Conservation (phyloP, 2,329 filamentous ascomycete species). For the Aspergillus sp. region DNA sequence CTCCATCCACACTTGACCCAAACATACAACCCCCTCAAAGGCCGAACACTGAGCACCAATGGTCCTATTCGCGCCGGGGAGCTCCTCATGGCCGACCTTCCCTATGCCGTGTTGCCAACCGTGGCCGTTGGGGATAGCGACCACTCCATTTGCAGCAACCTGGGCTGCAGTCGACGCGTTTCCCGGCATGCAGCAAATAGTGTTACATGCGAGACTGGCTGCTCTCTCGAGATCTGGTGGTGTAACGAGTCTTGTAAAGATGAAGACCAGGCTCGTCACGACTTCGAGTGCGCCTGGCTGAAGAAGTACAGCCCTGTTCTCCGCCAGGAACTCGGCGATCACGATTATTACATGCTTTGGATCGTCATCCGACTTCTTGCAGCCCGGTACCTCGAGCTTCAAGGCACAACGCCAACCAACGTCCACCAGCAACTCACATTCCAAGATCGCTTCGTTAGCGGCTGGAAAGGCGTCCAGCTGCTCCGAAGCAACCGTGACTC, state of each 20-base stretch:
- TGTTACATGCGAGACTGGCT: neutral
- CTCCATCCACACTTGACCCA: neutral
- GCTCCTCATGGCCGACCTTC: neutral
- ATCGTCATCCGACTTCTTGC: neutral
- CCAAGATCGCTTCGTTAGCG: neutral
- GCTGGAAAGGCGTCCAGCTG: neutral
- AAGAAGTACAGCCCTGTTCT: neutral
- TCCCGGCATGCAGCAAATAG: neutral
- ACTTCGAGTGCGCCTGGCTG: conserved; percentile 1
- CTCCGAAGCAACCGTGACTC: neutral
- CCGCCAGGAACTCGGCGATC: neutral
- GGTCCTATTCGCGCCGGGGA: neutral
- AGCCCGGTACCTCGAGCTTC: neutral
- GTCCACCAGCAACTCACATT: neutral
- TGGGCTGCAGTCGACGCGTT: neutral
- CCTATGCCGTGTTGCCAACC: neutral
- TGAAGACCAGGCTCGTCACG: neutral
- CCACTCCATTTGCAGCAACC: neutral
- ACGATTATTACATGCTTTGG: conserved; percentile 9
- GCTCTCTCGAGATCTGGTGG: neutral
- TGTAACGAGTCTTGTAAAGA: neutral
- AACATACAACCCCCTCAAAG: neutral
- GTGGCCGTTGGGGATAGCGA: neutral
- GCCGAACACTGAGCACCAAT: neutral
- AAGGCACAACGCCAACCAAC: neutral